Conservation (phyloP, 2,329 filamentous ascomycete genomes). For the Colletotrichum shisoi region DNA sequence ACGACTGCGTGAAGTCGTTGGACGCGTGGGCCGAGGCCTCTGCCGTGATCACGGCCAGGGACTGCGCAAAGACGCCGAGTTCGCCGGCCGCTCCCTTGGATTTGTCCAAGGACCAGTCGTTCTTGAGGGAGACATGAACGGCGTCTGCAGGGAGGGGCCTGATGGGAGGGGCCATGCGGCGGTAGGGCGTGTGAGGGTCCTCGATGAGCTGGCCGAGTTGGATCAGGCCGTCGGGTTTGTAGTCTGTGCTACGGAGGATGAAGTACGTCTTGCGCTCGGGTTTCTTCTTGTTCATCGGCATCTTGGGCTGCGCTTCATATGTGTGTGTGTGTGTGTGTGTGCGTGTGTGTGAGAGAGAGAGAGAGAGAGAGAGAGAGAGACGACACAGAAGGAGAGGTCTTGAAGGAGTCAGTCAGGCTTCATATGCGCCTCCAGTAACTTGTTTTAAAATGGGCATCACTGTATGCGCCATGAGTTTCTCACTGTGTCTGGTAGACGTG, state of each 20-base stretch:
- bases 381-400: neutral
- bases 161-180: slow-evolving; percentile 5
- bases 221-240: slow-evolving; percentile 9
- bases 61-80: neutral
- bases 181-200: slow-evolving; percentile 15
- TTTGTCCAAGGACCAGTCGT: slow-evolving; percentile 5
- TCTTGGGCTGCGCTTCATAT: neutral
- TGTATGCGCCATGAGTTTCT: neutral
- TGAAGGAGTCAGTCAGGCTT: no score
- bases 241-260: slow-evolving; percentile 12
- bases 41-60: neutral
- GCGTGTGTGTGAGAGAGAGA: no score
- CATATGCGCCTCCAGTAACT: neutral
- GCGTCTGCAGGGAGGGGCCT: slow-evolving; percentile 1
- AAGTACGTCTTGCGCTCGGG: slow-evolving; percentile 14
- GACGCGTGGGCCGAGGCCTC: slow-evolving; percentile 2
- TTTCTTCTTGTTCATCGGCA: neutral
- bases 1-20: neutral
- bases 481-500: slow-evolving; percentile 7
- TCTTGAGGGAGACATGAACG: neutral
- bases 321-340: no score
- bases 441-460: neutral
- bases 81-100: slow-evolving; percentile 1
- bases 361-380: no score
- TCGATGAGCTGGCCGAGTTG: slow-evolving; percentile 26